Conservation (phyloP, 345 rosid genomes). For the Hibiscus tridactylites region DNA sequence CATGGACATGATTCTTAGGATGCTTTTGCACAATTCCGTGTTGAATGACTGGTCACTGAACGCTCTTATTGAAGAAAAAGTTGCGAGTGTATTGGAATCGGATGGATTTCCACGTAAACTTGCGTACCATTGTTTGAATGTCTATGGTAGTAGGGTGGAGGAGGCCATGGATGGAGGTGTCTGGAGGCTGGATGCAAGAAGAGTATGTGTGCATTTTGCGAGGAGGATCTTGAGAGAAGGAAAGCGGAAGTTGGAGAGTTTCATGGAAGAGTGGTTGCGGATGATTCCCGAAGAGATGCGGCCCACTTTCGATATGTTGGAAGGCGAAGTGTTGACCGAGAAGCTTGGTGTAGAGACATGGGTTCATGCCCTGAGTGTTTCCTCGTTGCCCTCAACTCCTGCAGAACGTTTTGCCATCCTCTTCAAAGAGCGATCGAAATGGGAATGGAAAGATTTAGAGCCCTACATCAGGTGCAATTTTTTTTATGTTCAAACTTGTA, state of each 20-base stretch:
- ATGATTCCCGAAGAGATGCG: conserved; percentile 64
- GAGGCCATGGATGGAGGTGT: conserved; percentile 18
- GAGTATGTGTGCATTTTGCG: conserved; percentile 71
- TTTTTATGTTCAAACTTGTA: background rate
- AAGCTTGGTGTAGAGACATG: conserved; percentile 65
- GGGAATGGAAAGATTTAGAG: conserved; percentile 89
- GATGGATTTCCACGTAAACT: conserved; percentile 61
- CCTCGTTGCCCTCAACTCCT: conserved; percentile 66
- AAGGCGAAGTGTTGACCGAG: conserved; percentile 89
- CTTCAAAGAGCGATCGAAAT: conserved; percentile 64
- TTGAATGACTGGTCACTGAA: conserved; percentile 62
- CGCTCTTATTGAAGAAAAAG: conserved; percentile 55
- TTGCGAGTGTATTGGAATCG: conserved; percentile 38
- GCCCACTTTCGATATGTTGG: conserved; percentile 59
- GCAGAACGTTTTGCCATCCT: conserved; percentile 58
- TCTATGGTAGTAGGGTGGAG: conserved; percentile 44
- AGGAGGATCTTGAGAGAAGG: conserved; percentile 50
- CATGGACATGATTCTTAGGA: conserved; percentile 53
- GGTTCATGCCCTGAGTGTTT: conserved; percentile 58
- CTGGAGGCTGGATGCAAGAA: conserved; percentile 67
- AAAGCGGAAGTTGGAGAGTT: conserved; percentile 53
- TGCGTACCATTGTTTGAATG: conserved; percentile 51
- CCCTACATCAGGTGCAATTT: conserved; percentile 64
- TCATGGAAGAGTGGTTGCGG: conserved; percentile 62
- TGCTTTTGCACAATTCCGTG: conserved; percentile 58